A percentile compares a stretch with the other conserved stretches of the same genome.
These are phyloP conservation scores for Debaryomyces maramus DNA, from an alignment of 805 yeast genomes.

Conservation along the genomic window DNA sequence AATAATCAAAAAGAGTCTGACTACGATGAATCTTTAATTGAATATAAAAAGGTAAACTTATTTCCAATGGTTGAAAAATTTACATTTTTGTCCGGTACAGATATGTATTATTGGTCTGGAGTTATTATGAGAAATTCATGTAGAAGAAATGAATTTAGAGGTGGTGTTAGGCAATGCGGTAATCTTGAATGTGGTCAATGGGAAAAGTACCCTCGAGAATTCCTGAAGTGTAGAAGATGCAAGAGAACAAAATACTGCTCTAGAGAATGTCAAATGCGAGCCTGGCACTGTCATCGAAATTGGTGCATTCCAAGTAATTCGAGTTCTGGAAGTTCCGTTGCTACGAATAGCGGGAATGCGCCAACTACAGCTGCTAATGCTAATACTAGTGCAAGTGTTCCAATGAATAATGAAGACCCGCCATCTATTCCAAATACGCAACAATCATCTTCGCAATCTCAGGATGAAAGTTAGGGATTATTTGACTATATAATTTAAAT, in stretches of 20 bases:
- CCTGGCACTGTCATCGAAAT: conserved; percentile 91
- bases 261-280: conserved; percentile 83
- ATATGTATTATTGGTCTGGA: conserved; percentile 94
- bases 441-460: not conserved
- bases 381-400: not conserved
- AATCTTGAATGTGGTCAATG: conserved; percentile 90
- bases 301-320: conserved; percentile 74
- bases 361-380: not conserved
- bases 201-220: conserved; percentile 88
- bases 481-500: too few species aligned
- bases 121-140: conserved; percentile 97
- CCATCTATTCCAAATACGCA: not conserved
- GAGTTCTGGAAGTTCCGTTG: conserved; percentile 15
- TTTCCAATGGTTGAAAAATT: conserved; percentile 92
- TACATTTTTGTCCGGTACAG: conserved; percentile 70
- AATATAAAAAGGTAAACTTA: conserved; percentile 58
- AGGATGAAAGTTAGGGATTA: not conserved
- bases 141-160: conserved; percentile 80
- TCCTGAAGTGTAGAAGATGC: conserved; percentile 93
- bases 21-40: conserved; percentile 42
- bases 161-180: conserved; percentile 94
- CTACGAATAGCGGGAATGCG: not conserved
- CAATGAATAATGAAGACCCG: not conserved
- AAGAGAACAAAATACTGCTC: conserved; percentile 94
- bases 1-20: conserved; percentile 26